A percentile compares a stretch with the other conserved stretches of the same genome.
Evolutionary conservation across 73 alveolate genomes (phyloP).

Genomic region (Paramecium bursaria): DNA sequence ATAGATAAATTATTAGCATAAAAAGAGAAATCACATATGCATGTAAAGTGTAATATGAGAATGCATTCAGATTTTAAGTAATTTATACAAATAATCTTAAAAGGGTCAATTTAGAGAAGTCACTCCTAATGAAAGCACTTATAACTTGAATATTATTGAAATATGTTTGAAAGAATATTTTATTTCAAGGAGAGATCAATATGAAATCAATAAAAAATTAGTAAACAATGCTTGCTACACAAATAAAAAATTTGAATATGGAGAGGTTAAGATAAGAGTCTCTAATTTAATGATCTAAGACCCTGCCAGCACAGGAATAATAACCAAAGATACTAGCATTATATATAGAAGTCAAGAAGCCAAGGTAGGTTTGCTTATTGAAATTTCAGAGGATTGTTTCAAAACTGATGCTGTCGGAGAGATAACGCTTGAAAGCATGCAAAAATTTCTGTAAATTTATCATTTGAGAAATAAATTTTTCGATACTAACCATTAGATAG

Average conservation of each 20-base stretch:
- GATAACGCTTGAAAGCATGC: slow-evolving; percentile 20
- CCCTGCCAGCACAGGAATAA: slow-evolving; percentile 24
- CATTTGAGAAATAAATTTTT: slow-evolving; percentile 2
- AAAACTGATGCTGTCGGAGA: slow-evolving; percentile 48
- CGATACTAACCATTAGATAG: slow-evolving; percentile 19
- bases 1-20: slow-evolving; percentile 9
- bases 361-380: slow-evolving; percentile 2
- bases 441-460: slow-evolving; percentile 3
- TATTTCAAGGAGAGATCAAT: slow-evolving; percentile 30
- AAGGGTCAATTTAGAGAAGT: slow-evolving; percentile 2
- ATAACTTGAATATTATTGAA: not conserved
- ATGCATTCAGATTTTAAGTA: slow-evolving; percentile 25
- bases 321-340: slow-evolving; percentile 13
- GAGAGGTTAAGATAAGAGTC: not conserved
- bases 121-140: not conserved
- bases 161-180: slow-evolving; percentile 30
- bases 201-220: slow-evolving; percentile 11
- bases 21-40: not conserved
- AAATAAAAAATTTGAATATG: not conserved
- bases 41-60: slow-evolving; percentile 37
- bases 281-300: not conserved
- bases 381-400: slow-evolving; percentile 4
- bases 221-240: slow-evolving; percentile 5
- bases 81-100: no score
- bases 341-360: slow-evolving; percentile 41